Base-by-base conservation (phyloP, 192 early-diverging fungal genomes). In the Umbelopsis sp. region DNA sequence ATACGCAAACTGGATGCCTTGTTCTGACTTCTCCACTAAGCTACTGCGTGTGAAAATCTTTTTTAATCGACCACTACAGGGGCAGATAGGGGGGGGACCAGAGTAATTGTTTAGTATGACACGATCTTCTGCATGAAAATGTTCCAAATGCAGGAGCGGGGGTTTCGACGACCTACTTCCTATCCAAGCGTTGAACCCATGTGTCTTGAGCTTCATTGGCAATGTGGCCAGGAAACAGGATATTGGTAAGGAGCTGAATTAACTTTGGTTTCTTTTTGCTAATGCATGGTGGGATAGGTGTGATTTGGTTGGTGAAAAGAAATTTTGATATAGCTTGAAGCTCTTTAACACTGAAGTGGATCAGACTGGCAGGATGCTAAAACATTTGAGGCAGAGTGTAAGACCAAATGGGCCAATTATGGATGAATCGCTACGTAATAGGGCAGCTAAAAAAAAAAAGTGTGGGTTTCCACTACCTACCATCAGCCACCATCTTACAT, bases 241-340 rank as follows among this genome's bases (percentile, higher is more conserved):
- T 32, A 14, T 22, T 17, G 17, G 26, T 62, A 20, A 62, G 25
- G 16, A 32, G 29, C 12, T 32, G 16, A 20, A 29, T 34, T 17
- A 62, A 16, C 29, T 32, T 62, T 36, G 56, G 56, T 26, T 62
- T 62, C n/a, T 32, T 62, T 11, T 26, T 29, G 26, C 56, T 62
- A n/a, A 62, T 62, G 26, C 56, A 34, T 20, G 56, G 29, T 20
- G 56, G 29, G 3, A n/a, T 29, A 14, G 56, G 16, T 17, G 56
- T 62, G 17, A 62, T 62, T 11, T 31, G 8, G 31, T 62, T 32
- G 10, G 31, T 62, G 29, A 31, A 62, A 4, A 62, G 56, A 20
- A 62, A 32, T 34, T 62, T 62, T 10, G 56, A 62, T 62, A 62
- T 62, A n/a, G 56, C 56, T 34, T 62, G 56, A 62, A 62, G 56